These are phyloP conservation scores for Fraxinus cuspidata DNA, from an alignment of 257 asterid species.

Conservation along the genomic window DNA sequence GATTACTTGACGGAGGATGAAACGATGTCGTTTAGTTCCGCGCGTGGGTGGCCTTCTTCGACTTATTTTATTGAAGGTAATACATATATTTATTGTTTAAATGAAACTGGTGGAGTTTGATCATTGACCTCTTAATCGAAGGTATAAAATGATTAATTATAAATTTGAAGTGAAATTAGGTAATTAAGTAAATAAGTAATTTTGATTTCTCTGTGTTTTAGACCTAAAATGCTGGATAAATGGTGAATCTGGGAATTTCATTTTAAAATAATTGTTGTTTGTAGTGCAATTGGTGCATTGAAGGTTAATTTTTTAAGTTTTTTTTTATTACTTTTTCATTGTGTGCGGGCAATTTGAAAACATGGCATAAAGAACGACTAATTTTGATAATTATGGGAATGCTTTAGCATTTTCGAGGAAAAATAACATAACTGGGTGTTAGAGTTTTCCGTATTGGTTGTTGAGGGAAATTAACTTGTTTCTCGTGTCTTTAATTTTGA, in stretches of 20 bases:
- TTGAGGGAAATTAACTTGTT: not conserved
- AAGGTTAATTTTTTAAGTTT: too few species aligned
- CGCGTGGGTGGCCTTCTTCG: constrained; percentile 47
- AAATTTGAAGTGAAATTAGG: not conserved
- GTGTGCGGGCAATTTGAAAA: not conserved
- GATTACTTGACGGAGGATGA: constrained; percentile 31
- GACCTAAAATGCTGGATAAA: not conserved
- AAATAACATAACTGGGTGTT: not conserved
- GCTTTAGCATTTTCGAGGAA: constrained; percentile 39
- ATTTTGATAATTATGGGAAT: constrained; percentile 16
- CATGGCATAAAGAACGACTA: constrained; percentile 5
- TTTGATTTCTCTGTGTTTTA: not conserved
- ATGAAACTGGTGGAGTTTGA: not conserved
- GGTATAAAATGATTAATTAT: not conserved
- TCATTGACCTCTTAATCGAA: not conserved
- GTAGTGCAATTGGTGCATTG: not conserved
- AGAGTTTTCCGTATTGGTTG: not conserved
- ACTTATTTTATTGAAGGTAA: constrained; percentile 40
- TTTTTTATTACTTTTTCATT: not conserved
- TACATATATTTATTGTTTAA: not conserved
- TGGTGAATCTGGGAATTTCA: not conserved
- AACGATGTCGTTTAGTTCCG: constrained; percentile 21
- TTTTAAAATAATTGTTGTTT: not conserved
- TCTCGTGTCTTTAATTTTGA: constrained; percentile 18
- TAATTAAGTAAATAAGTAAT: not conserved